These are phyloP conservation scores for Aquilaria agallochum DNA, from an alignment of 441 rosid species.

Conservation along the genomic window DNA sequence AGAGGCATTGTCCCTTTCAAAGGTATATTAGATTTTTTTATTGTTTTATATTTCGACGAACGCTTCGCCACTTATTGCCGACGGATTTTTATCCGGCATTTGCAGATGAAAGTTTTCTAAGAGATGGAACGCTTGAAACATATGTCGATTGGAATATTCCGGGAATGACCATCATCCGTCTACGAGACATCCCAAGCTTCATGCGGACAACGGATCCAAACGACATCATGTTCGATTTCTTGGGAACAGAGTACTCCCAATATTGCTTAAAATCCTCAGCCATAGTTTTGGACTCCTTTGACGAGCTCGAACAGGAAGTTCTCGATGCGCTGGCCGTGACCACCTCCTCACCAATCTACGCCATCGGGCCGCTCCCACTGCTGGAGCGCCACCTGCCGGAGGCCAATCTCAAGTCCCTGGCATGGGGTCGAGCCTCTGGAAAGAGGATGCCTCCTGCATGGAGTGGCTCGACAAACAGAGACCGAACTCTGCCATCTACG, in stretches of 20 bases:
- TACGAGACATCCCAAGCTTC: constrained; percentile 19
- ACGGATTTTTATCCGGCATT: not conserved
- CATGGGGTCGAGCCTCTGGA: constrained; percentile 14
- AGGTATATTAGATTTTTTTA: not conserved
- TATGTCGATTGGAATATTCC: constrained; percentile 18
- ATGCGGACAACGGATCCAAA: constrained; percentile 12
- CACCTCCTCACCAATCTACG: constrained; percentile 11
- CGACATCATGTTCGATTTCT: constrained; percentile 15
- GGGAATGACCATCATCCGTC: constrained; percentile 14
- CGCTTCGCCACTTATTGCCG: not conserved
- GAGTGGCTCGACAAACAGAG: constrained; percentile 17
- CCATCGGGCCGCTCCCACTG: constrained; percentile 17
- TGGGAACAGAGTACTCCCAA: not conserved
- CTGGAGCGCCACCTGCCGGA: constrained; percentile 1
- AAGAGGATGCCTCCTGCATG: constrained; percentile 19
- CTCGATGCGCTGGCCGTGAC: constrained; percentile 16
- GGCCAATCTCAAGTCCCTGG: not conserved
- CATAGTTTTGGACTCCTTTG: constrained; percentile 20
- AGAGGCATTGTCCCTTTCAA: constrained; percentile 14
- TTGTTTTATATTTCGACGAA: not conserved
- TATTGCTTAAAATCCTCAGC: constrained; percentile 14
- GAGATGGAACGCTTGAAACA: constrained; percentile 20
- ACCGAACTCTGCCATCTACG: constrained; percentile 15
- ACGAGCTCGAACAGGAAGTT: constrained; percentile 16
- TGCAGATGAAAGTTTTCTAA: constrained; percentile 17